Percentiles rank a stretch among this genome's conserved stretches.
phyloP scores from a whole-genome alignment of 176 grass and related monocot genomes.

The Bothriochloa decipiens region DNA sequence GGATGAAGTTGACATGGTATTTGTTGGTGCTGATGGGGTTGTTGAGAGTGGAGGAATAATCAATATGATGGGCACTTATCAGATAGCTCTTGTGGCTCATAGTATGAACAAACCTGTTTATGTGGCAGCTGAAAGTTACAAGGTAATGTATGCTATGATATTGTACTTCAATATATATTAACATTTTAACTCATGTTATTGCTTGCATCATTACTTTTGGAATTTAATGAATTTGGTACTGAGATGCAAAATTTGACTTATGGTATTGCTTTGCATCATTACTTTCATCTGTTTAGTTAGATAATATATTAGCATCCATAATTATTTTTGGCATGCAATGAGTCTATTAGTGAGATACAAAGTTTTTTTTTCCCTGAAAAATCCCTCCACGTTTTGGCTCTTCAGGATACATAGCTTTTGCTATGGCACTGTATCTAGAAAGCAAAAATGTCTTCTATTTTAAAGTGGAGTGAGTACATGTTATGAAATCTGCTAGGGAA shows the following conservation, averaged over 20 bases:
- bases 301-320: background rate
- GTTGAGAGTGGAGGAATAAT: conserved; percentile 99
- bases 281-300: background rate
- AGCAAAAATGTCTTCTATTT: no score
- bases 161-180: background rate
- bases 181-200: conserved; percentile 26
- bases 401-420: no score
- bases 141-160: conserved; percentile 52
- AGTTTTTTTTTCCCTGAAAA: background rate
- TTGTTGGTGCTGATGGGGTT: conserved; percentile 96
- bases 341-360: background rate
- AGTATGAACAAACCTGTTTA: conserved; percentile 97
- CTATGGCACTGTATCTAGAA: no score
- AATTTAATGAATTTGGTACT: conserved; percentile 2
- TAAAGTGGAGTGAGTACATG: background rate
- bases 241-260: background rate
- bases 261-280: background rate
- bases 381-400: no score
- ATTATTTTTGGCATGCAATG: conserved; percentile 11
- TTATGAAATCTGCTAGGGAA: background rate
- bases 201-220: background rate
- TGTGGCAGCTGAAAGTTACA: conserved; percentile 98
- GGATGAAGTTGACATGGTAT: conserved; percentile 96
- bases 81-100: conserved; percentile 92
- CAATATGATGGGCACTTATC: conserved; percentile 99